Evolutionary conservation across 441 rosid genomes (phyloP).

Genomic region (Erodium texanum): DNA sequence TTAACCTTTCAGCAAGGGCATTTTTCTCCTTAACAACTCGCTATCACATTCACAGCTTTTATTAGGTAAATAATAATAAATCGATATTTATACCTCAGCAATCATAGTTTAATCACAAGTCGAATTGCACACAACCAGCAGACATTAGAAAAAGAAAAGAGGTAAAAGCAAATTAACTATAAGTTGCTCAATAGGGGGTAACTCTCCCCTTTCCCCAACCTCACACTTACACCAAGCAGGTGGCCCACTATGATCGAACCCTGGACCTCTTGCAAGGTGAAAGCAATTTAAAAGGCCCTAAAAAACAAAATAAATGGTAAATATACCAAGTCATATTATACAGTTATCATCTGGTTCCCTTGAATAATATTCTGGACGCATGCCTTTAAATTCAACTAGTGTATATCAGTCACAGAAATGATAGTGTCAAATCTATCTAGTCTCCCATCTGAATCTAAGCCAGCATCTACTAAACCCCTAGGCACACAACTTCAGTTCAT

Average conservation of each 20-base stretch:
- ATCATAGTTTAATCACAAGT: background rate
- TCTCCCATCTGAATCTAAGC: background rate
- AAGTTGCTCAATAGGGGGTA: too few species aligned
- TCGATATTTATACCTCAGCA: background rate
- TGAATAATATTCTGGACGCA: background rate
- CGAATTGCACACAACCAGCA: background rate
- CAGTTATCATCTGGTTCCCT: background rate
- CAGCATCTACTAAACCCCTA: background rate
- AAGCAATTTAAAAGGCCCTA: background rate
- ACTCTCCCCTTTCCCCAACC: background rate
- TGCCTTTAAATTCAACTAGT: background rate
- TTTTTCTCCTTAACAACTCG: conserved; percentile 87
- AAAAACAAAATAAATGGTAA: background rate
- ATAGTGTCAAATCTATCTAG: background rate
- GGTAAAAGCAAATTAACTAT: background rate
- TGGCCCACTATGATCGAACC: too few species aligned
- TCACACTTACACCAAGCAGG: too few species aligned
- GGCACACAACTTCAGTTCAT: background rate
- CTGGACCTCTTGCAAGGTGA: too few species aligned
- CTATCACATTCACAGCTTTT: conserved; percentile 38
- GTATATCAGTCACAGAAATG: background rate
- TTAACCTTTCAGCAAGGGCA: conserved; percentile 83
- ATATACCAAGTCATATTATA: background rate
- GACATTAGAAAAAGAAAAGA: background rate
- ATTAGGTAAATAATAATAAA: background rate